phyloP scores from a whole-genome alignment of 768 basidiomycete species.

The Leccinum incarnatum region DNA sequence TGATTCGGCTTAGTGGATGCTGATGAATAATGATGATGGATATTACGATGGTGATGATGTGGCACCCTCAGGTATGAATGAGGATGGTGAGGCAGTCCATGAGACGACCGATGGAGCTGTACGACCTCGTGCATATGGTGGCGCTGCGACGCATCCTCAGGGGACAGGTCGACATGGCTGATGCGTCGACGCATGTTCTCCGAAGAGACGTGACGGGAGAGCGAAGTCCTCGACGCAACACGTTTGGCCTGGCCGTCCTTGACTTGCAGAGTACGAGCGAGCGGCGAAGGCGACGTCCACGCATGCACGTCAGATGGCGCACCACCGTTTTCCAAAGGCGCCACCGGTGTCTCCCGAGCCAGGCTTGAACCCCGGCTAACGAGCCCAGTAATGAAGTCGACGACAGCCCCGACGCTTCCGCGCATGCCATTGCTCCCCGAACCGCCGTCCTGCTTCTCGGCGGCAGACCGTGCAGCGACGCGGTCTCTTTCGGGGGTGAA shows the following conservation, averaged over 20 bases:
- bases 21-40: conserved; percentile 24
- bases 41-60: conserved; percentile 20
- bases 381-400: conserved; percentile 64
- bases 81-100: conserved; percentile 21
- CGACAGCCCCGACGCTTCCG: conserved; percentile 50
- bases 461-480: conserved; percentile 26
- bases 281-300: conserved; percentile 29
- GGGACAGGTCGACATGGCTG: conserved; percentile 9
- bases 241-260: conserved; percentile 10
- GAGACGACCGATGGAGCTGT: conserved; percentile 25
- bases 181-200: conserved; percentile 18
- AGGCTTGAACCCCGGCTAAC: conserved; percentile 35
- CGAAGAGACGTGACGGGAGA: conserved; percentile 20
- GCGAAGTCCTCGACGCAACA: conserved; percentile 16
- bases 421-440: conserved; percentile 39
- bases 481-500: conserved; percentile 82
- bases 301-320: conserved; percentile 5
- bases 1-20: conserved; percentile 21
- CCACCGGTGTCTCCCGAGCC: conserved; percentile 13
- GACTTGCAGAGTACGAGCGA: conserved; percentile 12
- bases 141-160: conserved; percentile 8
- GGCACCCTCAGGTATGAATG: conserved; percentile 18
- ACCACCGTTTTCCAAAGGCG: conserved; percentile 6
- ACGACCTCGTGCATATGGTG: conserved; percentile 9
- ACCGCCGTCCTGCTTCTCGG: conserved; percentile 22